Percentiles rank a stretch among this genome's conserved stretches.
Conservation (phyloP, 2,329 filamentous ascomycete species). For the Alternaria infectoria region DNA sequence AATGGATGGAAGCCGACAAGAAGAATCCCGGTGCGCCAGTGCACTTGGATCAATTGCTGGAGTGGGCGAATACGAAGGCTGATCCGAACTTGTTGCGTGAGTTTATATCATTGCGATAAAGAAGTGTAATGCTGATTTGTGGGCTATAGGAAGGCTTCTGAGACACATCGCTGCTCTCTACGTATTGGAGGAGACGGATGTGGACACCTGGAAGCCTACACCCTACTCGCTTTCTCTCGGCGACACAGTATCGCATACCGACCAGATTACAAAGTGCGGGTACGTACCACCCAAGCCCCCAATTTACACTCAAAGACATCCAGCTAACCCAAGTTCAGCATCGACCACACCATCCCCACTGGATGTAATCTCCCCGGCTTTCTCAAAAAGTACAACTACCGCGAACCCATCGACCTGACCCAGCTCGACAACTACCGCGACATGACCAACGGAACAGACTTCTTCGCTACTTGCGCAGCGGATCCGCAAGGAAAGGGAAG, state of each 20-base stretch:
- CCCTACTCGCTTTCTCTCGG: conserved; percentile 8
- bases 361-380: conserved; percentile 3
- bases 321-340: not conserved
- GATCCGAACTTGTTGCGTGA: conserved; percentile 3
- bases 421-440: conserved; percentile 9
- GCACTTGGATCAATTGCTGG: not conserved
- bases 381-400: conserved; percentile 4
- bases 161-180: conserved; percentile 4
- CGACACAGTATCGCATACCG: conserved; percentile 2
- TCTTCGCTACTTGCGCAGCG: not conserved
- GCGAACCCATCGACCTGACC: conserved; percentile 1
- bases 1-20: conserved; percentile 5
- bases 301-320: not conserved
- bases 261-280: conserved; percentile 9
- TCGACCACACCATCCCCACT: conserved; percentile 1
- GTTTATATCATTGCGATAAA: not conserved
- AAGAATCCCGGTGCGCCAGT: not conserved
- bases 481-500: conserved; percentile 6
- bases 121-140: not conserved
- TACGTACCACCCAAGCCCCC: not conserved
- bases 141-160: not conserved
- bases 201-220: conserved; percentile 7
- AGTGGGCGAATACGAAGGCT: conserved; percentile 1
- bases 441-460: conserved; percentile 4
- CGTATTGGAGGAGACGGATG: conserved; percentile 1